Evolutionary conservation across 164 flowering plant species (phyloP).

Genomic region (Dillenia turbinata): DNA sequence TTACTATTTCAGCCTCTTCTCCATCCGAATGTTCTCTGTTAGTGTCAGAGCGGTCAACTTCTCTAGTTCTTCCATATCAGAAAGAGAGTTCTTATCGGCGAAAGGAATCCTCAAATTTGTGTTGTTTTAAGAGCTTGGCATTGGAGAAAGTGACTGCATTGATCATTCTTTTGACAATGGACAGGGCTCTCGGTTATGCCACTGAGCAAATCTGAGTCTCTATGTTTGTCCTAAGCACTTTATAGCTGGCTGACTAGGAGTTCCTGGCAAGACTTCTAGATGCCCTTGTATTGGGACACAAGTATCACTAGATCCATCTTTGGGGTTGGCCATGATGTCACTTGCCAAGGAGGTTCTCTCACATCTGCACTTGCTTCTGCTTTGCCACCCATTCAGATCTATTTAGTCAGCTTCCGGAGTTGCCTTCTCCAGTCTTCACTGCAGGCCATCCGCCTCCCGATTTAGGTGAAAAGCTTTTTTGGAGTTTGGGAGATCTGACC

Average conservation of each 20-base stretch:
- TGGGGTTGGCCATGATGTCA: constrained; percentile 3
- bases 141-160: constrained; percentile 3
- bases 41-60: constrained; percentile 5
- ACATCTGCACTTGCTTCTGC: constrained; percentile 7
- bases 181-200: constrained; percentile 1
- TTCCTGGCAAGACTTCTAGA: constrained; percentile 7
- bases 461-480: constrained; percentile 17
- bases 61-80: constrained; percentile 14
- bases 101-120: constrained; percentile 23
- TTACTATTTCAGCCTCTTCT: constrained; percentile 16
- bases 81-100: constrained; percentile 19
- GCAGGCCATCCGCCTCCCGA: constrained; percentile 4
- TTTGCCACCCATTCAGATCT: constrained; percentile 1
- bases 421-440: constrained; percentile 12
- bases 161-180: constrained; percentile 14
- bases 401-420: constrained; percentile 2
- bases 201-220: constrained; percentile 1
- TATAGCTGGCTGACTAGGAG: constrained; percentile 10
- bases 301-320: background rate
- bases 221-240: background rate
- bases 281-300: background rate
- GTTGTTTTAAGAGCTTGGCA: constrained; percentile 7
- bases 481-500: constrained; percentile 11
- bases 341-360: background rate
- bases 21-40: constrained; percentile 7